phyloP scores from a whole-genome alignment of 495 filamentous ascomycete genomes.

The Xylaria sp. region DNA sequence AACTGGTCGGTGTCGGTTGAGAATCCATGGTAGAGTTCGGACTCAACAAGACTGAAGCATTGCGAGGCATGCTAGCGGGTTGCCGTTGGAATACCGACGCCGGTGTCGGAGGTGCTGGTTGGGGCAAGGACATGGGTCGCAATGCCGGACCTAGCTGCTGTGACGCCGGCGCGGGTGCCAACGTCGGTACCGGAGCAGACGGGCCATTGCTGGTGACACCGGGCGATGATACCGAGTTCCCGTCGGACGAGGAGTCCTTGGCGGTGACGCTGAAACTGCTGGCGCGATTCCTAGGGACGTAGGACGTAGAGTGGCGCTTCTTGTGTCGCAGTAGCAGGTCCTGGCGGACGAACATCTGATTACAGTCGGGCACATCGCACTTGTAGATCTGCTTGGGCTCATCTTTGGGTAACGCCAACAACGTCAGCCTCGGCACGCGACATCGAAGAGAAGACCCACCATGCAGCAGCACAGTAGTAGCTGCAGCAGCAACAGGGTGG shows the following conservation, averaged over 20 bases:
- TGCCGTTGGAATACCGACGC: conserved; percentile 39
- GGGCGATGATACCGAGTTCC: conserved; percentile 39
- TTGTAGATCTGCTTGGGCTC: conserved; percentile 92
- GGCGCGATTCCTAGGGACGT: conserved; percentile 88
- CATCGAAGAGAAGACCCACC: neutral
- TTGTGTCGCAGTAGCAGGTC: conserved; percentile 90
- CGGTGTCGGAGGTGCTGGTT: conserved; percentile 35
- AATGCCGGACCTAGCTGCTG: conserved; percentile 20
- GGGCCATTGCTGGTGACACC: conserved; percentile 33
- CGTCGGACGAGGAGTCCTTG: conserved; percentile 46
- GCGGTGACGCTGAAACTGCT: conserved; percentile 68
- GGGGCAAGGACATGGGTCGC: conserved; percentile 31
- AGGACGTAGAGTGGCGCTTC: conserved; percentile 90
- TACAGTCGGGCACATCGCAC: conserved; percentile 89
- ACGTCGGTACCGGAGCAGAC: conserved; percentile 29
- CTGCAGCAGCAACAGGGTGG: neutral
- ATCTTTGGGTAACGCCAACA: conserved; percentile 75
- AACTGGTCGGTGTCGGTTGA: conserved; percentile 38
- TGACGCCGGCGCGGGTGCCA: conserved; percentile 34
- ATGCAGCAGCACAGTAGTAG: neutral
- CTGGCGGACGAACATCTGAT: conserved; percentile 88
- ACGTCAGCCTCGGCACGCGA: conserved; percentile 62
- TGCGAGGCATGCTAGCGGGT: conserved; percentile 50
- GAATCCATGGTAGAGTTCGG: conserved; percentile 46
- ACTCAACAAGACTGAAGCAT: conserved; percentile 54